Conservation (phyloP, 345 rosid species). For the Aquilaria malaccensis region DNA sequence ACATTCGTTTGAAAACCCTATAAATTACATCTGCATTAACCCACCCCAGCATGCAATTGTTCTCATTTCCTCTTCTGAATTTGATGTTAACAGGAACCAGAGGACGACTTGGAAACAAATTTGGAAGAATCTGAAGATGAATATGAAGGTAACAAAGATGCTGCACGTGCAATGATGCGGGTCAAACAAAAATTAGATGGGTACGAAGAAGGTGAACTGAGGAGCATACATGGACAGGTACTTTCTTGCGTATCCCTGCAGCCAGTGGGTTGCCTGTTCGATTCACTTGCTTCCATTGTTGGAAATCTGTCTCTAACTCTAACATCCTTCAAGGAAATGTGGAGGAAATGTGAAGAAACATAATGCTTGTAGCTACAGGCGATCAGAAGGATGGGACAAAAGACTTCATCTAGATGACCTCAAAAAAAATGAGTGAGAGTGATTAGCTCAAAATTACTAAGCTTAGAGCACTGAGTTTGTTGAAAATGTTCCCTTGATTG, state of each 20-base stretch:
- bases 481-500: no score
- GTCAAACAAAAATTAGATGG: constrained; percentile 97
- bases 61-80: not conserved
- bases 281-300: not conserved
- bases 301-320: no score
- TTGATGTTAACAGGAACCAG: constrained; percentile 44
- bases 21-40: not conserved
- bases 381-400: no score
- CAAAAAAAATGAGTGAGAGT: no score
- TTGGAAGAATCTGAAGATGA: constrained; percentile 66
- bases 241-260: constrained; percentile 1
- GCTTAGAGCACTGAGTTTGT: no score
- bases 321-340: no score
- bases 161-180: constrained; percentile 85
- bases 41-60: not conserved
- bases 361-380: no score
- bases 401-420: no score
- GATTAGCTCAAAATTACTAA: no score
- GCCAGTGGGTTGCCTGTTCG: not conserved
- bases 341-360: no score
- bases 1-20: not conserved
- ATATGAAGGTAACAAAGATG: constrained; percentile 91
- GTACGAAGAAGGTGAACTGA: constrained; percentile 92
- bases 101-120: constrained; percentile 56
- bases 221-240: constrained; percentile 96